Evolutionary conservation across 129 eudicot genomes (phyloP), one percentile per base, ranked within the genome.

Genomic region (Flaveria sonorensis): DNA sequence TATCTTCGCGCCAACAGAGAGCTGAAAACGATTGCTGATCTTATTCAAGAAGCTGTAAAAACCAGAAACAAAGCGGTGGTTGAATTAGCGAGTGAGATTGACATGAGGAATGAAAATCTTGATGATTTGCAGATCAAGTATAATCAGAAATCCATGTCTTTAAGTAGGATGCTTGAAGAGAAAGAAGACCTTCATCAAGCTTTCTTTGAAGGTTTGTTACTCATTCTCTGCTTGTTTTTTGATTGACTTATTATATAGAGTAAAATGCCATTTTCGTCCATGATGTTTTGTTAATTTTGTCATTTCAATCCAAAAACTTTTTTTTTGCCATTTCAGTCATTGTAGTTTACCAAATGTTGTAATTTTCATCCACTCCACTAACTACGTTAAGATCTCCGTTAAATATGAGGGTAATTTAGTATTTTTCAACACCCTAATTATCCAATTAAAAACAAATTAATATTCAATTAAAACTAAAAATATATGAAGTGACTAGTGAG

Each of bases 151-250:
- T 72, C 79, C 11, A 26, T 92, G 90, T 87, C 94, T 9, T 79
- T 91, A 64, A 82, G 85, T 67, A 70, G 89, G 84, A 78, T 89
- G 92, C 86, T 91, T 7, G 87, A 77, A 46, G 99, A 95, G 78
- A 92, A 95, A 74, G 97, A 92, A 74, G 36, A 24, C 53, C 88
- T 92, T 52, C 96, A 95, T 72, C 91, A 84, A 19, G 82, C 87
- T 51, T 95, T 89, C 77, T 76, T 10, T 64, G 96, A 89, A 83
- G 97, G 99, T 95, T 51, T 23, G 42, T 32, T 60, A 4, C 69
- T 60, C 57, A 24, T 28, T 55, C 70, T 52, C 48, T 66, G 62
- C 16, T 16, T 26, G 7, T 19, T 26, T 67, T 78, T n/a, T 13
- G 19, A 45, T 19, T 63, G 60, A 50, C 46, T 66, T 6, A 39